Percentiles rank a stretch among this genome's conserved stretches.
phyloP scores from a whole-genome alignment of 2,329 filamentous ascomycete species.

The Boeremia lycopersici region DNA sequence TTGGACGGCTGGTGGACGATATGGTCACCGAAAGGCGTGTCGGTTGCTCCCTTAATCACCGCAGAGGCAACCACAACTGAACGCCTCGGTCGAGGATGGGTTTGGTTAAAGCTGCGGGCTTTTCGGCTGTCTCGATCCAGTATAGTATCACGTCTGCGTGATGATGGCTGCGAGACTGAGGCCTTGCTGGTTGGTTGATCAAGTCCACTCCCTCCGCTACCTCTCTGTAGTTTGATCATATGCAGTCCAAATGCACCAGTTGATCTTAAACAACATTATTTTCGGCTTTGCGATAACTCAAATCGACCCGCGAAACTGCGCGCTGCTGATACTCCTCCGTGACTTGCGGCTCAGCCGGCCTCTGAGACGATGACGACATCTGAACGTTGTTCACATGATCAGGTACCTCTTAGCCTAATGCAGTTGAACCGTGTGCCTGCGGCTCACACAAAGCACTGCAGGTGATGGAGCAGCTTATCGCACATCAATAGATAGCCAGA shows the following conservation, averaged over 20 bases:
- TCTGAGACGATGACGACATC: constrained; percentile 43
- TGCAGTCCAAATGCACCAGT: constrained; percentile 28
- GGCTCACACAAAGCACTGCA: background rate
- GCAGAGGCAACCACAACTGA: constrained; percentile 12
- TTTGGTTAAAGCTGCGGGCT: background rate
- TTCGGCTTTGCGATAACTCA: constrained; percentile 9
- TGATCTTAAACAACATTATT: constrained; percentile 14
- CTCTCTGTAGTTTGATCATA: constrained; percentile 28
- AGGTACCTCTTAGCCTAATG: constrained; percentile 1
- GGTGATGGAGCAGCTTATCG: background rate
- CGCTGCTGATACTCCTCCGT: constrained; percentile 31
- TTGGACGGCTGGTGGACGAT: constrained; percentile 23
- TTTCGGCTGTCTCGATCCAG: background rate
- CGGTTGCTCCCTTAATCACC: constrained; percentile 10
- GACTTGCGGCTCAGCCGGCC: constrained; percentile 39
- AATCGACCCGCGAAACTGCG: constrained; percentile 16
- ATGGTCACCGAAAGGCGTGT: constrained; percentile 15
- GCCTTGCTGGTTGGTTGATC: constrained; percentile 9
- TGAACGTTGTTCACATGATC: constrained; percentile 27
- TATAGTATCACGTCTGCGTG: background rate
- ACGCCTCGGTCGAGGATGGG: background rate
- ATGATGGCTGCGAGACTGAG: constrained; percentile 5
- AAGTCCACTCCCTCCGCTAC: constrained; percentile 23
- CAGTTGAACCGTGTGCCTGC: constrained; percentile 1
- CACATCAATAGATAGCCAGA: background rate